A percentile compares a stretch with the other conserved stretches of the same genome.
Conservation (phyloP, 1,284 basidiomycete species). For the Dichomitus squalens region DNA sequence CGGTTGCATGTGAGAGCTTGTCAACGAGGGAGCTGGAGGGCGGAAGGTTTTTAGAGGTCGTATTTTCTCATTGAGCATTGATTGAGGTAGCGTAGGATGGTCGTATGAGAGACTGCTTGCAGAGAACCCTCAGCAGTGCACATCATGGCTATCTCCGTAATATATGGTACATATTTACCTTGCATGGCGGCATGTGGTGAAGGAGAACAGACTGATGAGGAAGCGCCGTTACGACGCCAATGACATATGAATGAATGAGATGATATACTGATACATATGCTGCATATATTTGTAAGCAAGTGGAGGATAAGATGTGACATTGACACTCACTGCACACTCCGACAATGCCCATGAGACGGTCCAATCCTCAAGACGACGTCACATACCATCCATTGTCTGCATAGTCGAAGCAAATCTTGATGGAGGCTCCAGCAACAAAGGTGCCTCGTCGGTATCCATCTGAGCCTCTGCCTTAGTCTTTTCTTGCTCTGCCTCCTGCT, state of each 20-base stretch:
- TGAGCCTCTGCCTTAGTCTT: background rate
- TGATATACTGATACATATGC: conserved; percentile 12
- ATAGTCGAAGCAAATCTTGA: conserved; percentile 46
- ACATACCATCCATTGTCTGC: conserved; percentile 42
- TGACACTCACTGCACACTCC: no score
- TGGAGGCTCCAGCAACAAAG: conserved; percentile 34
- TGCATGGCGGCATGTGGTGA: background rate
- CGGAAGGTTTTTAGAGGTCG: conserved; percentile 36
- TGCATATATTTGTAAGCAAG: background rate
- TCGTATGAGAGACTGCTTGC: background rate
- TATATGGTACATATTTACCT: background rate
- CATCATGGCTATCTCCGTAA: background rate
- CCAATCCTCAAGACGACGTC: conserved; percentile 3
- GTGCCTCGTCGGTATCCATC: conserved; percentile 39
- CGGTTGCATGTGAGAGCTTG: conserved; percentile 30
- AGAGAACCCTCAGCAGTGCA: background rate
- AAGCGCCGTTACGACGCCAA: background rate
- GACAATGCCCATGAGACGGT: background rate
- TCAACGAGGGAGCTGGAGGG: conserved; percentile 33
- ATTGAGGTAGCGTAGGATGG: background rate
- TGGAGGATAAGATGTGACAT: no score
- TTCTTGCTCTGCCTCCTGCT: conserved; percentile 22
- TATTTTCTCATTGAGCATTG: conserved; percentile 26
- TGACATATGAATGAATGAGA: background rate
- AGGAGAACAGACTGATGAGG: background rate